phyloP scores from a whole-genome alignment of 441 rosid genomes.

The Hura crepitans region DNA sequence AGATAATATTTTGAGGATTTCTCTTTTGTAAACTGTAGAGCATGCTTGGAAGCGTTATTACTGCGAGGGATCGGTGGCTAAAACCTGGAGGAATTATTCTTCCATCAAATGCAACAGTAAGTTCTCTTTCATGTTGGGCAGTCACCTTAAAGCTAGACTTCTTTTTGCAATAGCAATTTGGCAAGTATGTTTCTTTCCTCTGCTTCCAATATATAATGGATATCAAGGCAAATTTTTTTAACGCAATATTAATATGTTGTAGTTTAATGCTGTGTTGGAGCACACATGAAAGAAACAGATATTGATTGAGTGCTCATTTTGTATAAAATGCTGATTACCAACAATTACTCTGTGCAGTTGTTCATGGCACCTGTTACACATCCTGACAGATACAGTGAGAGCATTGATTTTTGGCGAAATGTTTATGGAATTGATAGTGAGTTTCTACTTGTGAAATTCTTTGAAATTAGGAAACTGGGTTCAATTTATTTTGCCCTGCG shows the following conservation, averaged over 20 bases:
- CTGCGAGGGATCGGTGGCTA: constrained; percentile 96
- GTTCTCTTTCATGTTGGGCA: constrained; percentile 16
- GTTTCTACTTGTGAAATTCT: constrained; percentile 35
- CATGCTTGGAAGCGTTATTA: constrained; percentile 96
- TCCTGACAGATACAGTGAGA: constrained; percentile 82
- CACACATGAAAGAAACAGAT: neutral
- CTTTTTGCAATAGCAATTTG: neutral
- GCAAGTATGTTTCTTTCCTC: neutral
- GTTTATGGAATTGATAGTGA: constrained; percentile 98
- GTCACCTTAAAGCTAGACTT: neutral
- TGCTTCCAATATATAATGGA: constrained; percentile 5
- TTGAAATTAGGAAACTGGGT: constrained; percentile 4
- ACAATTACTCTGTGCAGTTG: constrained; percentile 49
- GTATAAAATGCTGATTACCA: constrained; percentile 26
- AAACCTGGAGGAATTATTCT: constrained; percentile 94
- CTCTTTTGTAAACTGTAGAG: constrained; percentile 45
- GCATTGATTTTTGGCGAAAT: constrained; percentile 96
- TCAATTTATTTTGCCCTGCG: constrained; percentile 10
- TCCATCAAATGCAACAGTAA: constrained; percentile 85
- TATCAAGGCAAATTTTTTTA: neutral
- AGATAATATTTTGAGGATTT: constrained; percentile 9
- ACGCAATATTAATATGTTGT: neutral
- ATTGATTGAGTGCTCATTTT: neutral
- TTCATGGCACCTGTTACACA: constrained; percentile 95
- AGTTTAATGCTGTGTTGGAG: neutral